Conservation (phyloP, 2,329 filamentous ascomycete species). For the Ceratocystiopsis brevicomis region DNA sequence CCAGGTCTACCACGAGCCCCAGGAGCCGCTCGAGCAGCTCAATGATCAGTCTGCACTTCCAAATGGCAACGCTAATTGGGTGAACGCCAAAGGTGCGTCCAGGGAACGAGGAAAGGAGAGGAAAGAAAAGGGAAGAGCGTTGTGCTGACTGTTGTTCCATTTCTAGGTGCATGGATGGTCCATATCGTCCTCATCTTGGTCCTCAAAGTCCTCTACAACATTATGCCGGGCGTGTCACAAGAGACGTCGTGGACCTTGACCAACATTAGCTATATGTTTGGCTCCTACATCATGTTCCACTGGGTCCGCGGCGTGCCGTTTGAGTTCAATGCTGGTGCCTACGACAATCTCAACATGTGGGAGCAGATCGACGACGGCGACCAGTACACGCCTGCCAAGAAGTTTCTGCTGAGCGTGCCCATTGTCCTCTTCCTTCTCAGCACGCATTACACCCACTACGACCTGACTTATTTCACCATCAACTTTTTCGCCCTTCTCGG, state of each 20-base stretch:
- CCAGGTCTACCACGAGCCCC: slow-evolving; percentile 85
- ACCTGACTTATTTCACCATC: slow-evolving; percentile 89
- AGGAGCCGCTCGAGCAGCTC: slow-evolving; percentile 91
- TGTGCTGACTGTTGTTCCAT: slow-evolving; percentile 19
- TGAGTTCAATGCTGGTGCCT: slow-evolving; percentile 95
- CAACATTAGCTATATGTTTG: slow-evolving; percentile 98
- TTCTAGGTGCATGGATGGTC: slow-evolving; percentile 84
- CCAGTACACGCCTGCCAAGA: slow-evolving; percentile 97
- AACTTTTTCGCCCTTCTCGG: slow-evolving; percentile 85
- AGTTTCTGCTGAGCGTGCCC: slow-evolving; percentile 86
- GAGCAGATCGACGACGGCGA: slow-evolving; percentile 99
- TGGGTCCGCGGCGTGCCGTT: slow-evolving; percentile 95
- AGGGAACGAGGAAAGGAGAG: background rate
- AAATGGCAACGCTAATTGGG: slow-evolving; percentile 96
- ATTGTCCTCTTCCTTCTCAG: slow-evolving; percentile 89
- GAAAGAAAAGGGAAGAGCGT: background rate
- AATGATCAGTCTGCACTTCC: slow-evolving; percentile 89
- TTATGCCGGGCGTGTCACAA: slow-evolving; percentile 87
- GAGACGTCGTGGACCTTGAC: slow-evolving; percentile 97
- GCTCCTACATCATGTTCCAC: slow-evolving; percentile 98
- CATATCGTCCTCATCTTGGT: slow-evolving; percentile 81
- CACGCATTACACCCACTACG: slow-evolving; percentile 98
- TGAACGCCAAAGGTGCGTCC: slow-evolving; percentile 83
- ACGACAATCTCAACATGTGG: slow-evolving; percentile 99
- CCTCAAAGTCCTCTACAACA: slow-evolving; percentile 93